Conservation (phyloP, 2,329 filamentous ascomycete species). For the Daldinia sp. region DNA sequence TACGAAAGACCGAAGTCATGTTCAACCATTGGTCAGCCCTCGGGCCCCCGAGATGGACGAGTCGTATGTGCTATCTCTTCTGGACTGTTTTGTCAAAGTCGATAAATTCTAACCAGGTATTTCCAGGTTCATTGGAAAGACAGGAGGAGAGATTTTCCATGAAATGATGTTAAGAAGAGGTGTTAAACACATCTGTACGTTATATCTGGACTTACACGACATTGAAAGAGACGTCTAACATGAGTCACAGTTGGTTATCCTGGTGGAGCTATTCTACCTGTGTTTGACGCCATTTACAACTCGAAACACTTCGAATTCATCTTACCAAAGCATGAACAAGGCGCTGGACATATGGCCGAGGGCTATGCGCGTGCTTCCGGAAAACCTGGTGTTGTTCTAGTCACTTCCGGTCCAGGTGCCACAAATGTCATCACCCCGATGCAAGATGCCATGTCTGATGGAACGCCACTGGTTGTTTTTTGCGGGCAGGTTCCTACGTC, state of each 20-base stretch:
- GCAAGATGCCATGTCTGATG: constrained; percentile 95
- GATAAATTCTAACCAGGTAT: constrained; percentile 24
- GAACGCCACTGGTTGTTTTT: constrained; percentile 96
- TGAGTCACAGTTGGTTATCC: constrained; percentile 80
- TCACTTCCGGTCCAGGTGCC: constrained; percentile 95
- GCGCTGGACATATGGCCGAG: constrained; percentile 98
- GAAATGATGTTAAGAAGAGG: constrained; percentile 97
- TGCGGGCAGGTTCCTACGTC: constrained; percentile 90
- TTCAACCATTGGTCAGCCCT: constrained; percentile 75
- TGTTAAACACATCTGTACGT: constrained; percentile 95
- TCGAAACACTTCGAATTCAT: constrained; percentile 97
- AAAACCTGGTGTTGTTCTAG: constrained; percentile 93
- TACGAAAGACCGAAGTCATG: constrained; percentile 66
- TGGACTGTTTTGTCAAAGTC: background rate
- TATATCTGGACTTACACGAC: background rate
- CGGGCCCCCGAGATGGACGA: constrained; percentile 78
- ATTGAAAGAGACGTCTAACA: constrained; percentile 26
- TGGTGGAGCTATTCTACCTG: constrained; percentile 94
- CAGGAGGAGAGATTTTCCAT: constrained; percentile 95
- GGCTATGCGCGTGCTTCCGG: constrained; percentile 95
- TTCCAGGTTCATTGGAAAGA: constrained; percentile 88
- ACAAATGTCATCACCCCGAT: constrained; percentile 97
- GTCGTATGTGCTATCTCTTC: constrained; percentile 69
- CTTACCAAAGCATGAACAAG: constrained; percentile 95
- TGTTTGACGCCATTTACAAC: constrained; percentile 99